Conservation (phyloP, 176 grass and related monocot species). For the Ananas comosus region DNA sequence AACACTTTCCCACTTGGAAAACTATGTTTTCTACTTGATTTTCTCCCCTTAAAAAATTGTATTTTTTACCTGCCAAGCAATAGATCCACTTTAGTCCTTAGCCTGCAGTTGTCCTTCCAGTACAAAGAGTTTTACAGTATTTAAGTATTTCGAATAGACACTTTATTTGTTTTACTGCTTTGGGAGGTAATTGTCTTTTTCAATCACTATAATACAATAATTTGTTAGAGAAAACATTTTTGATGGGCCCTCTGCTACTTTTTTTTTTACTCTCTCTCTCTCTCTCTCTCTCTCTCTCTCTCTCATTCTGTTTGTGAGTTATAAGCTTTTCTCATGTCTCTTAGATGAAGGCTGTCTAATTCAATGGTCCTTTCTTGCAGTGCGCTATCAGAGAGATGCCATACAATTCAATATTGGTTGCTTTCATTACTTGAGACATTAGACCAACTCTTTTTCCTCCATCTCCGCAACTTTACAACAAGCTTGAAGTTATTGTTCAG, state of each 20-base stretch:
- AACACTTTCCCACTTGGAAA: background rate
- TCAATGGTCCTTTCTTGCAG: background rate
- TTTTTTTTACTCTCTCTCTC: background rate
- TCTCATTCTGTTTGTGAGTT: background rate
- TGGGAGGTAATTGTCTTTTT: background rate
- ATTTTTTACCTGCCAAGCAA: background rate
- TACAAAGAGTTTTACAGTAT: no score
- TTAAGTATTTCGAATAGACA: slow-evolving; percentile 3
- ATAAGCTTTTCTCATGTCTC: slow-evolving; percentile 7
- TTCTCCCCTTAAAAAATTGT: background rate
- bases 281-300: background rate
- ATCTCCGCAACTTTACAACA: slow-evolving; percentile 20
- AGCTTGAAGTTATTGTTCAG: slow-evolving; percentile 8
- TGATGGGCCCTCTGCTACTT: background rate
- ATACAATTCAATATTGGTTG: slow-evolving; percentile 7
- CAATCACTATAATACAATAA: no score
- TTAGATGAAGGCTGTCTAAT: background rate
- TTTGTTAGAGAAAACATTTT: no score
- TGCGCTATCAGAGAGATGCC: background rate
- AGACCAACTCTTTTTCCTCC: slow-evolving; percentile 13
- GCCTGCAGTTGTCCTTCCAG: background rate
- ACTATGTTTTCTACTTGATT: background rate
- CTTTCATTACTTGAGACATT: slow-evolving; percentile 10
- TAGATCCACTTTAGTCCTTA: background rate
- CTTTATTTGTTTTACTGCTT: slow-evolving; percentile 6